Conservation (phyloP, 2,329 filamentous ascomycete genomes). For the Colletotrichum sansevieriae region DNA sequence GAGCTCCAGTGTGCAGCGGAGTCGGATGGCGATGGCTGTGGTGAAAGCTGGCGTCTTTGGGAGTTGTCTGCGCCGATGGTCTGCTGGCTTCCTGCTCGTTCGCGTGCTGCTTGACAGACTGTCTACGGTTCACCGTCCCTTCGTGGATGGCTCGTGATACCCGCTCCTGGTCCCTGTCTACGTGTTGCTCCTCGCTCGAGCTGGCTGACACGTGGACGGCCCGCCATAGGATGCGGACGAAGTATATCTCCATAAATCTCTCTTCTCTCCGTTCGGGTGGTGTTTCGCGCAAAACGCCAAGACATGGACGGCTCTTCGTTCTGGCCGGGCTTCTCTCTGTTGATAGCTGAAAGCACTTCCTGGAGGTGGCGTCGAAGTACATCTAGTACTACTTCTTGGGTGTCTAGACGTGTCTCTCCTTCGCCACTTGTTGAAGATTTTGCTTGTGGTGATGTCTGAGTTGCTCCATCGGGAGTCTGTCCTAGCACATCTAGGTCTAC, state of each 20-base stretch:
- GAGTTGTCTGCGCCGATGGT: too few species aligned
- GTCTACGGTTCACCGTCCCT: too few species aligned
- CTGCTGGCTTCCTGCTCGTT: too few species aligned
- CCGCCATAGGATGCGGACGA: constrained; percentile 10
- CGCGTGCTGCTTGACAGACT: too few species aligned
- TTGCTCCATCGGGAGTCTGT: not conserved
- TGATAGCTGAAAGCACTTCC: constrained; percentile 61
- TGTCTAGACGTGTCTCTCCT: constrained; percentile 43
- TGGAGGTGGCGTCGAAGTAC: constrained; percentile 65
- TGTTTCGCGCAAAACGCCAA: not conserved
- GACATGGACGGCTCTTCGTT: not conserved
- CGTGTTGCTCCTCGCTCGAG: too few species aligned
- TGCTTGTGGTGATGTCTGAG: not conserved
- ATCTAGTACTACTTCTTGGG: constrained; percentile 51
- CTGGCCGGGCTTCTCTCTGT: constrained; percentile 43
- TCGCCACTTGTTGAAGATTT: not conserved
- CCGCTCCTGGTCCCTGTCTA: too few species aligned
- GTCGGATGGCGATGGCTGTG: not conserved
- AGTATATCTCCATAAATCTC: constrained; percentile 35
- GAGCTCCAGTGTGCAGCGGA: too few species aligned
- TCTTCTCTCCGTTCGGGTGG: constrained; percentile 24
- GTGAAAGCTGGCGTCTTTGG: not conserved
- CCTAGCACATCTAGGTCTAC: constrained; percentile 58
- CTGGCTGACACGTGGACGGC: not conserved
- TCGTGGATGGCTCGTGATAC: too few species aligned